Evolutionary conservation across 2,329 filamentous ascomycete species (phyloP).

Genomic region (Nemania sp.): DNA sequence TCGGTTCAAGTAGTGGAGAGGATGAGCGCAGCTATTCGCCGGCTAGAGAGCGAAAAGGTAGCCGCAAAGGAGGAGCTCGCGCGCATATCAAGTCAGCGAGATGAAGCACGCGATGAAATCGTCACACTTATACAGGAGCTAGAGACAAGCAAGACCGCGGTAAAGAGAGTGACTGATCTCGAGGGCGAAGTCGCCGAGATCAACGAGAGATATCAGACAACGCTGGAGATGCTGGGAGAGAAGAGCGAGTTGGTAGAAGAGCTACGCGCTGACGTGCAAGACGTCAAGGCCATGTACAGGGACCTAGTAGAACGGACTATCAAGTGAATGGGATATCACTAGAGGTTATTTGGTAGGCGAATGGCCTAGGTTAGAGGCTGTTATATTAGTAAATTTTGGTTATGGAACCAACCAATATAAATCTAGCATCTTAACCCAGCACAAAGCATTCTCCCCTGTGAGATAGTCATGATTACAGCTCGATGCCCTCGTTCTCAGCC

Average conservation of each 20-base stretch:
- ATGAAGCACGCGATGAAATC: constrained; percentile 91
- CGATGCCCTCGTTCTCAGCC: constrained; percentile 84
- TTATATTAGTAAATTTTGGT: constrained; percentile 15
- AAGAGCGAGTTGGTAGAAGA: constrained; percentile 96
- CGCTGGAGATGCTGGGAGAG: constrained; percentile 92
- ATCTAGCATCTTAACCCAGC: no score
- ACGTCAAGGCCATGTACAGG: constrained; percentile 95
- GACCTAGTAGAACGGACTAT: constrained; percentile 87
- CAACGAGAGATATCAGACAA: constrained; percentile 82
- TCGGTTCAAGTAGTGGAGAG: constrained; percentile 94
- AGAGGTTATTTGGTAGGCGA: constrained; percentile 17
- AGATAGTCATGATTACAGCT: constrained; percentile 43
- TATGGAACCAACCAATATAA: constrained; percentile 26
- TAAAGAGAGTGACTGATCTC: constrained; percentile 63
- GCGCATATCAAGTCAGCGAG: constrained; percentile 79
- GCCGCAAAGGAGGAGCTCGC: constrained; percentile 83
- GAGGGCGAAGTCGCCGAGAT: constrained; percentile 70
- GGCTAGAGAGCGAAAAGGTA: constrained; percentile 89
- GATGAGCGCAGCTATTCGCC: constrained; percentile 90
- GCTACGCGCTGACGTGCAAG: constrained; percentile 81
- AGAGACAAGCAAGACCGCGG: constrained; percentile 67
- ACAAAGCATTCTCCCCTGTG: neutral
- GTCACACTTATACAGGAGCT: constrained; percentile 85
- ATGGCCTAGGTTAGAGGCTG: constrained; percentile 6
- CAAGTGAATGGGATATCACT: constrained; percentile 50